Evolutionary conservation across 2,329 filamentous ascomycete species (phyloP).

Genomic region (Esteya vermicola): DNA sequence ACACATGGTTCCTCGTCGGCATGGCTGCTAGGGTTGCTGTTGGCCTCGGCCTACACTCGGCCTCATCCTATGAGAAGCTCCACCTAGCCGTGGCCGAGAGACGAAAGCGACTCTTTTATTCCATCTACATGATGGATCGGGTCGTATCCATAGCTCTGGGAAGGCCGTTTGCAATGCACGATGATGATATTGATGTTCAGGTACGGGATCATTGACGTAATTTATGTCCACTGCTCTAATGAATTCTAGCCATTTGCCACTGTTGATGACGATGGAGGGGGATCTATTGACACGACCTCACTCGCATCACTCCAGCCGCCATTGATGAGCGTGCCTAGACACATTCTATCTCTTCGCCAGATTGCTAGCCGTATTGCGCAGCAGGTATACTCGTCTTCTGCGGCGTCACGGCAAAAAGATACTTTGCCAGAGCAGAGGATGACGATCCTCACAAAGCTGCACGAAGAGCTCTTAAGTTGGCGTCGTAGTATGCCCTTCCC

Average conservation of each 20-base stretch:
- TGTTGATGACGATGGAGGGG: constrained; percentile 22
- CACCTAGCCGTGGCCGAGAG: constrained; percentile 19
- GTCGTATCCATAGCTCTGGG: constrained; percentile 29
- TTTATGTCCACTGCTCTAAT: background rate
- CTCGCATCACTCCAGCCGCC: constrained; percentile 17
- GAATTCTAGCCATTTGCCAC: constrained; percentile 20
- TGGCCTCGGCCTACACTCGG: constrained; percentile 15
- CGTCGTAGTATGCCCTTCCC: constrained; percentile 29
- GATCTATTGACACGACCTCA: constrained; percentile 14
- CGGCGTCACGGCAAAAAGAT: background rate
- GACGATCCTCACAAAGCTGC: constrained; percentile 19
- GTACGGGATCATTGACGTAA: background rate
- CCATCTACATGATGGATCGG: constrained; percentile 34
- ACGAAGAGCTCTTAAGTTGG: constrained; percentile 28
- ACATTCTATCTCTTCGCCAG: constrained; percentile 24
- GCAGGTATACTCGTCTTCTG: constrained; percentile 19
- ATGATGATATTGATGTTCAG: constrained; percentile 27
- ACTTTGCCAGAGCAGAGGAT: constrained; percentile 11
- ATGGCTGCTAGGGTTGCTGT: constrained; percentile 26
- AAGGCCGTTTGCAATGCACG: constrained; percentile 28
- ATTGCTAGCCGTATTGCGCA: constrained; percentile 26
- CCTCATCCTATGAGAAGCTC: constrained; percentile 19
- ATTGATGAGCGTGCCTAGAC: constrained; percentile 23
- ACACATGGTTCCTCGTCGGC: constrained; percentile 26
- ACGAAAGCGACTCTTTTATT: constrained; percentile 29